Evolutionary conservation across 768 basidiomycete genomes (phyloP), one percentile per base, ranked within the genome.

Genomic region (Myochromella boudieri): DNA sequence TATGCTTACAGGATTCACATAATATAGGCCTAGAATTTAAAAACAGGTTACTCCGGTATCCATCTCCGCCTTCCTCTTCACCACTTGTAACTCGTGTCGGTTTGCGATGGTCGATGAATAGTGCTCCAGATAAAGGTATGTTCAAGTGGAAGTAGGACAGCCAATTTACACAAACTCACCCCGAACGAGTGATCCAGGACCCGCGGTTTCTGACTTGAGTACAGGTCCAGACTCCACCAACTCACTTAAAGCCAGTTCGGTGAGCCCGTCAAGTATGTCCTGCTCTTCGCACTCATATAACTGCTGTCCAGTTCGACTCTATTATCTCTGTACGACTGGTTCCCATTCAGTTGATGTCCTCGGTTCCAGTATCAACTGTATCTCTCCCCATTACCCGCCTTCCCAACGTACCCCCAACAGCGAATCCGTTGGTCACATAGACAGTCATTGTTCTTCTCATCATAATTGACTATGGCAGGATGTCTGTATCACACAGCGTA

Each of bases 1-100:
- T 60, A 66, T 64, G 60, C 63, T 59, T 40, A 7, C 11, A n/a
- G 56, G 51, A 25, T 51, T 61, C 59, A 65, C 67, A 68, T 62
- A n/a, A 63, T 65, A 65, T 17, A 56, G 37, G 51, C 40, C 39
- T 63, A 61, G 59, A 61, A 49, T 55, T 50, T 53, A 37, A 24
- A 28, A 38, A 34, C 42, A 26, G 31, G 20, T 15, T 11, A 18
- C 9, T 21, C 12, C 20, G 17, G 31, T 20, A 14, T 10, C 15
- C 17, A n/a, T 32, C 9, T 33, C 24, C 39, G 18, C 29, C 36
- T 28, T 33, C 29, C 36, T 17, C 25, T 29, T 37, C 15, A 15
- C 8, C 18, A 21, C 21, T 24, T n/a, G 20, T 14, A 14, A 42
- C 43, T 33, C 18, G 31, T 48, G 31, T 29, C 34, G 14, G 20